These are phyloP conservation scores for Diutina mesorugosa DNA, from an alignment of 1,139 yeast species.

Conservation along the genomic window DNA sequence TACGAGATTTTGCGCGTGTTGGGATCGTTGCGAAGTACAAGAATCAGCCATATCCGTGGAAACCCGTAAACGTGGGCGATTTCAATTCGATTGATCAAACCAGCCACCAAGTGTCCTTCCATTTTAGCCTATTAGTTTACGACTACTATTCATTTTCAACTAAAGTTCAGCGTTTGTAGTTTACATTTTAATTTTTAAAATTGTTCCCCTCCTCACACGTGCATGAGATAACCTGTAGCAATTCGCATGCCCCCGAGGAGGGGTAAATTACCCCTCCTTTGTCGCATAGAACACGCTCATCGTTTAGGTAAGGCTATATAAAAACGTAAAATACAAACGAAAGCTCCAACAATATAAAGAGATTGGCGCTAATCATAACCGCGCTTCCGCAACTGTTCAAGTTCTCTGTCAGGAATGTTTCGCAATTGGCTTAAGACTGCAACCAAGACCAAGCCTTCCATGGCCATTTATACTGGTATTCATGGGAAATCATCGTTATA, in stretches of 20 bases:
- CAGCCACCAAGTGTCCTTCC: background rate
- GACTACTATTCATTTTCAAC: too few relatives aligned
- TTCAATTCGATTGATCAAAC: too few relatives aligned
- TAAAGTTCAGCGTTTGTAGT: too few relatives aligned
- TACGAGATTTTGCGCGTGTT: background rate
- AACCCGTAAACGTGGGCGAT: background rate
- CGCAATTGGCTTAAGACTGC: background rate
- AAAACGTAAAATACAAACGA: background rate
- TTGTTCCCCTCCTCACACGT: background rate
- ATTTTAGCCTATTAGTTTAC: too few relatives aligned
- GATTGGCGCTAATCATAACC: background rate
- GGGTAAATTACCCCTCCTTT: background rate
- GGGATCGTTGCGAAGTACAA: background rate
- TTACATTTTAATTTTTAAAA: too few relatives aligned
- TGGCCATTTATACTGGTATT: background rate
- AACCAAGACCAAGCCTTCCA: background rate
- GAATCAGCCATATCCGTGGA: background rate
- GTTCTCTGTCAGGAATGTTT: background rate
- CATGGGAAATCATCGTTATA: background rate
- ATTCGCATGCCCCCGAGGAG: background rate
- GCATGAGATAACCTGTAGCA: background rate
- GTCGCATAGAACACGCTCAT: background rate
- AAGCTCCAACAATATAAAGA: background rate
- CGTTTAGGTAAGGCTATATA: background rate
- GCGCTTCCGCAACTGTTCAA: background rate